These are phyloP conservation scores for Annulohypoxylon stygium DNA, from an alignment of 495 filamentous ascomycete species.

Conservation along the genomic window DNA sequence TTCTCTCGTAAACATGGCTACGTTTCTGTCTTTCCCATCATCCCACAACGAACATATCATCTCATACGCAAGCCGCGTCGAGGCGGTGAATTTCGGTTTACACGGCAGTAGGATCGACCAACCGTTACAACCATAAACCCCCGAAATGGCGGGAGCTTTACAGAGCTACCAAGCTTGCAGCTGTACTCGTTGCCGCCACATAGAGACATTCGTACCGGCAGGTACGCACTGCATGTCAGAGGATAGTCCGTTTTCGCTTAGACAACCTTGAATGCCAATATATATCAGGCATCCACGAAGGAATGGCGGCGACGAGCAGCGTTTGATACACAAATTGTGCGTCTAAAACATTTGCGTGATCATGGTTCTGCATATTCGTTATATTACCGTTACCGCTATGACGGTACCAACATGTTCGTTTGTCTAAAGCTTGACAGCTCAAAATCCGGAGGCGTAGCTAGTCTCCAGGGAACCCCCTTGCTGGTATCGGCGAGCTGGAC, in stretches of 20 bases:
- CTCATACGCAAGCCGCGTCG: conserved; percentile 9
- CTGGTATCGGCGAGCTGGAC: background rate
- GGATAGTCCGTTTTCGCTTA: conserved; percentile 20
- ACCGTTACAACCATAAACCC: conserved; percentile 4
- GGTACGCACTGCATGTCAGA: conserved; percentile 20
- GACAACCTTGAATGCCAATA: conserved; percentile 5
- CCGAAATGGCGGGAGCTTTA: conserved; percentile 25
- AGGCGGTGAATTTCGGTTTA: conserved; percentile 43
- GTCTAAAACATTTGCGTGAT: conserved; percentile 9
- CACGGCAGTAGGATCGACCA: conserved; percentile 37
- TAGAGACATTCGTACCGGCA: background rate
- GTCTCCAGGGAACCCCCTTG: background rate
- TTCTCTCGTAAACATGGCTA: conserved; percentile 15
- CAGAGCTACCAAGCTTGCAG: background rate
- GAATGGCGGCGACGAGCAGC: conserved; percentile 28
- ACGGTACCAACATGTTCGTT: background rate
- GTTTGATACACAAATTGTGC: conserved; percentile 3
- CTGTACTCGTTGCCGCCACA: conserved; percentile 9
- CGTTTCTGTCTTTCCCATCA: conserved; percentile 9
- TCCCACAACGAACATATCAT: conserved; percentile 13
- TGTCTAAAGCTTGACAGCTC: background rate
- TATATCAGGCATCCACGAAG: conserved; percentile 21
- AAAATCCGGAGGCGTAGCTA: background rate
- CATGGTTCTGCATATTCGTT: conserved; percentile 2
- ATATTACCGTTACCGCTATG: background rate